Evolutionary conservation across 352 stramenopile species (phyloP), one percentile per base, ranked within the genome.

Genomic region (Phytophthora crassamura): DNA sequence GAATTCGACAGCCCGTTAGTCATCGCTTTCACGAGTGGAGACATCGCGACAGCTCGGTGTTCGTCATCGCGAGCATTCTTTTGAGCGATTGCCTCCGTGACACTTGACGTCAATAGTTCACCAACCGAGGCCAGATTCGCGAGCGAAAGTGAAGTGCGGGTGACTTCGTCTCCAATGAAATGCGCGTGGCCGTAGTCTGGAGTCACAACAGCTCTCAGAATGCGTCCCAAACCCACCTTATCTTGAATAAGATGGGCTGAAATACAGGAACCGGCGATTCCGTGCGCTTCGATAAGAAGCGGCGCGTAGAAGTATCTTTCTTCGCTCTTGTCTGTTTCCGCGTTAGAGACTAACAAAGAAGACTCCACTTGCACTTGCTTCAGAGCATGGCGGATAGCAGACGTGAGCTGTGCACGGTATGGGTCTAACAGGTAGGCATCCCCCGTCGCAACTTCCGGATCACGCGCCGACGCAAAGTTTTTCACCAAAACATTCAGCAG

Each of bases 371-470:
- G 67, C 15, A 78, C 71, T 54, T 93, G 84, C 48, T 91, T 91
- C 12, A 91, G 58, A 10, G 88, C 80, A 51, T 94, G 88, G 4
- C 88, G 86, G 22, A 95, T 68, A 36, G 88, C 88, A 22, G 88
- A 88, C 8, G 80, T 88, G 56, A 96, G 78, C 45, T 96, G 88
- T 7, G 88, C 88, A 71, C 91, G 83, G 41, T 96, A 96, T 20
- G 88, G 84, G 36, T 93, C 85, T 25, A 96, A 64, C 47, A 96
- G 47, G 51, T 78, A 89, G 8, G 81, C 77, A 28, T 84, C 71
- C 0, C 74, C 79, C 7, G 69, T 68, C 5, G 65, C 36, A 0
- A 95, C 84, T 72, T 94, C 88, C 3, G 88, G 88, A 59, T 96
- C 88, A 46, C 72, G 72, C 5, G 80, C 77, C 12, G 39, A 58